Evolutionary conservation across 106 monocot species (phyloP).

Genomic region (Dioscorea dumetorum): DNA sequence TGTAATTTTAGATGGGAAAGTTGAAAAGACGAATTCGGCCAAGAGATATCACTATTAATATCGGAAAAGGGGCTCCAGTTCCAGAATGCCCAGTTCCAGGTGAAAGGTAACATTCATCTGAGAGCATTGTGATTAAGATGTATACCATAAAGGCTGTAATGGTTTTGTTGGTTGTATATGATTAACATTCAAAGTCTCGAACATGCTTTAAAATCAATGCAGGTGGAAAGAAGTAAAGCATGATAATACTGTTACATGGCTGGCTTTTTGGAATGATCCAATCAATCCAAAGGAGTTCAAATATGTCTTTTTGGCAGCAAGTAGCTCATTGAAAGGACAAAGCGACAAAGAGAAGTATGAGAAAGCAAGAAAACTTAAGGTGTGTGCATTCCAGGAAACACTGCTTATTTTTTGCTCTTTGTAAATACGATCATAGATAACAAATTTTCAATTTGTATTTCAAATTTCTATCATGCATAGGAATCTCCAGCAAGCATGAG

Average conservation of each 20-base stretch:
- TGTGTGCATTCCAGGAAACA: neutral
- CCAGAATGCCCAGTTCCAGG: constrained; percentile 95
- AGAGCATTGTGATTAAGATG: too few relatives aligned
- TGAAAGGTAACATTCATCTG: constrained; percentile 42
- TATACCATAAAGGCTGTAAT: too few relatives aligned
- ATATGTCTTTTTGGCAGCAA: constrained; percentile 94
- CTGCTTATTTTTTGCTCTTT: too few relatives aligned
- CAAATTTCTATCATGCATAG: too few relatives aligned
- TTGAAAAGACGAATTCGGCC: constrained; percentile 85
- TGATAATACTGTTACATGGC: constrained; percentile 95
- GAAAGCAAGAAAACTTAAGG: constrained; percentile 86
- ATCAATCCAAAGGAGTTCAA: constrained; percentile 88
- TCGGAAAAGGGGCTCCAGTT: constrained; percentile 70
- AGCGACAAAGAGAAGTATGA: constrained; percentile 98
- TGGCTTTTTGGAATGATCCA: constrained; percentile 96
- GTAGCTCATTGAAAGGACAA: constrained; percentile 88
- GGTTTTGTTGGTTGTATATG: too few relatives aligned
- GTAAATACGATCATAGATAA: too few relatives aligned
- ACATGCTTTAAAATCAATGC: neutral
- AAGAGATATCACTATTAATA: constrained; percentile 91
- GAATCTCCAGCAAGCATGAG: too few relatives aligned
- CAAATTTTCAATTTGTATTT: too few relatives aligned
- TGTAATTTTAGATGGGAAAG: constrained; percentile 71
- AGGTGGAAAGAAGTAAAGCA: constrained; percentile 95
- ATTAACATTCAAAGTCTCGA: too few relatives aligned